Conservation (phyloP, 495 filamentous ascomycete genomes). For the Zalerion maritima region DNA sequence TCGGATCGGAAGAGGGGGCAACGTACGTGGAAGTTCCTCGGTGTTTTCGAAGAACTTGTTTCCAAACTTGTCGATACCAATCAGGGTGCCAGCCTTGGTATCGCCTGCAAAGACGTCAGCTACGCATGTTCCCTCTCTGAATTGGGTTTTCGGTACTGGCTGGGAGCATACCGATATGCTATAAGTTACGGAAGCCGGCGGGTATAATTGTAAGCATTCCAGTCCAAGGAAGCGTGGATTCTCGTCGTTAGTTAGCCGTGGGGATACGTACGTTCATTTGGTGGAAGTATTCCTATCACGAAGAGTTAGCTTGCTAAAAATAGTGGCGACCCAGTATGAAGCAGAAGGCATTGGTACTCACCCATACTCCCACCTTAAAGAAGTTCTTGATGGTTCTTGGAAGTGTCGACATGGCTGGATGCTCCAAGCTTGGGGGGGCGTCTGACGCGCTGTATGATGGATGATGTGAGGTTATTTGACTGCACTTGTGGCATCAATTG, state of each 20-base stretch:
- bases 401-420: slow-evolving; percentile 71
- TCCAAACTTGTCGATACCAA: slow-evolving; percentile 77
- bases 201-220: slow-evolving; percentile 16
- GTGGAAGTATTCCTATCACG: slow-evolving; percentile 61
- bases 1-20: slow-evolving; percentile 1
- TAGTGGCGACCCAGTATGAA: slow-evolving; percentile 9
- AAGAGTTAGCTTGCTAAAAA: slow-evolving; percentile 12
- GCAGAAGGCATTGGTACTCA: slow-evolving; percentile 17
- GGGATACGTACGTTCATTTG: slow-evolving; percentile 71
- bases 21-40: slow-evolving; percentile 83
- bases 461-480: too few relatives aligned
- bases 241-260: too few relatives aligned
- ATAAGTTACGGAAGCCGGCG: slow-evolving; percentile 11
- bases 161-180: slow-evolving; percentile 50
- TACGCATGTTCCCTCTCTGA: background rate
- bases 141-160: background rate
- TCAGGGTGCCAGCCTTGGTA: slow-evolving; percentile 83
- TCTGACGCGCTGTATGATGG: slow-evolving; percentile 3
- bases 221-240: slow-evolving; percentile 1
- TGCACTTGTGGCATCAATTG: too few relatives aligned
- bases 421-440: slow-evolving; percentile 12
- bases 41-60: slow-evolving; percentile 97
- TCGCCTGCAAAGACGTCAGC: slow-evolving; percentile 52
- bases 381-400: slow-evolving; percentile 74
- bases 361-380: slow-evolving; percentile 76